Conservation (phyloP, 2,329 filamentous ascomycete species). For the Ramichloridium luteum region DNA sequence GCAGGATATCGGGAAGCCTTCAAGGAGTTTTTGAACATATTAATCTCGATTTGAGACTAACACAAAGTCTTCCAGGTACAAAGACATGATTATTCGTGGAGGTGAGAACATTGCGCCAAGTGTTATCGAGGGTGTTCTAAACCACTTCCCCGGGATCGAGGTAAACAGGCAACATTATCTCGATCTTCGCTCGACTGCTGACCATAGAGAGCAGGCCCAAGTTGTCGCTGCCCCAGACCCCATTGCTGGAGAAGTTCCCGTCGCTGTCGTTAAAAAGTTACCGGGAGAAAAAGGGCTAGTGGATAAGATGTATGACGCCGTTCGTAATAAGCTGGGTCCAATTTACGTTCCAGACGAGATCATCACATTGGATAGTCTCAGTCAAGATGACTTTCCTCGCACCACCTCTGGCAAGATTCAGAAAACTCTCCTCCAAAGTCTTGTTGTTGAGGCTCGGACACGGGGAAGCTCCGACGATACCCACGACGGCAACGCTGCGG, state of each 20-base stretch:
- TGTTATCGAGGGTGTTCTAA: conserved; percentile 7
- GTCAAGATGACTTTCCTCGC: conserved; percentile 11
- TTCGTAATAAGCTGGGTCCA: conserved; percentile 5
- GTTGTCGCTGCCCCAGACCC: conserved; percentile 11
- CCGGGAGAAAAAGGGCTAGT: neutral
- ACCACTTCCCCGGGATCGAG: neutral
- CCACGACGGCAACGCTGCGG: too few species aligned
- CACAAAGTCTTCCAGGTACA: too few species aligned
- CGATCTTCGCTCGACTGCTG: too few species aligned
- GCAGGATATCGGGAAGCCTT: too few species aligned
- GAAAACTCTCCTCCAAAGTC: conserved; percentile 7
- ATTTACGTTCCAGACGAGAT: conserved; percentile 10
- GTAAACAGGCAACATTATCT: too few species aligned
- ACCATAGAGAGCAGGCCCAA: conserved; percentile 6
- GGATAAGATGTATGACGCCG: conserved; percentile 2
- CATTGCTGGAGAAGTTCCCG: conserved; percentile 12
- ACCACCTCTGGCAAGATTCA: conserved; percentile 9
- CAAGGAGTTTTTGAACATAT: too few species aligned
- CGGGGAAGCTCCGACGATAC: too few species aligned
- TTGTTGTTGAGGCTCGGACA: too few species aligned
- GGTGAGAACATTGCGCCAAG: conserved; percentile 10
- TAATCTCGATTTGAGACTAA: too few species aligned
- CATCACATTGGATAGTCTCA: conserved; percentile 5
- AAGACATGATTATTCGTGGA: conserved; percentile 11
- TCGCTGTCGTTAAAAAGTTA: conserved; percentile 8